phyloP scores from a whole-genome alignment of 495 filamentous ascomycete genomes.

The Penicillium coffeae region DNA sequence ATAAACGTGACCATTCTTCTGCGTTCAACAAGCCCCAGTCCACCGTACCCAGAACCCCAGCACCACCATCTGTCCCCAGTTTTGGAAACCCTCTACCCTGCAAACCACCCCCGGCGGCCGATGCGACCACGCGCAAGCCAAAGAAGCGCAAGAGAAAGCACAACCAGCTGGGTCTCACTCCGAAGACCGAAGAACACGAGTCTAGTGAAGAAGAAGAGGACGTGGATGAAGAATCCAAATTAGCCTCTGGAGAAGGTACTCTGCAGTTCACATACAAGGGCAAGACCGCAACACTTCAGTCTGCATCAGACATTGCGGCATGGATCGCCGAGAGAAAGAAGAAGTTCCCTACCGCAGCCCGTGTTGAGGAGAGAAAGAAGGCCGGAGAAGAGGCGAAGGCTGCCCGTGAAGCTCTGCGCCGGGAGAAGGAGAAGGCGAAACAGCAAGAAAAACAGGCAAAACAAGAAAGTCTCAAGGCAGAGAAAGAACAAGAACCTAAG shows the following conservation, averaged over 20 bases:
- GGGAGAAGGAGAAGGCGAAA: slow-evolving; percentile 29
- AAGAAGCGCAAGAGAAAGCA: slow-evolving; percentile 77
- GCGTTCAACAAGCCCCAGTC: slow-evolving; percentile 42
- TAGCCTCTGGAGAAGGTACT: slow-evolving; percentile 33
- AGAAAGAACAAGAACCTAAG: slow-evolving; percentile 9
- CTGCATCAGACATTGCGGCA: slow-evolving; percentile 64
- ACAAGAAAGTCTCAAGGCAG: not conserved
- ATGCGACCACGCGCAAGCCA: slow-evolving; percentile 35
- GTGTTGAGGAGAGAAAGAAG: slow-evolving; percentile 48
- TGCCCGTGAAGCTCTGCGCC: slow-evolving; percentile 29
- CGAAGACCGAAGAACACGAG: slow-evolving; percentile 66
- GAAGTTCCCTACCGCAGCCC: slow-evolving; percentile 70
- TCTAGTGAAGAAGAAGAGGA: slow-evolving; percentile 70
- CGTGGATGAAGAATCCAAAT: slow-evolving; percentile 60
- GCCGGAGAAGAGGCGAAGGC: slow-evolving; percentile 42
- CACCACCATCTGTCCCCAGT: slow-evolving; percentile 58
- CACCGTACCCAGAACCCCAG: slow-evolving; percentile 38
- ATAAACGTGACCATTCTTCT: slow-evolving; percentile 41
- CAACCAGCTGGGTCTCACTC: slow-evolving; percentile 78
- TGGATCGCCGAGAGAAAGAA: slow-evolving; percentile 80
- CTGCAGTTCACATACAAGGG: slow-evolving; percentile 44
- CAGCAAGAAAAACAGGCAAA: slow-evolving; percentile 22
- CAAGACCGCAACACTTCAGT: slow-evolving; percentile 42
- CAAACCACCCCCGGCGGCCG: slow-evolving; percentile 54
- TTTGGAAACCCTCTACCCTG: slow-evolving; percentile 57